Base-by-base conservation (phyloP, 1,284 basidiomycete species). In the Afroboletus lepidellus region DNA sequence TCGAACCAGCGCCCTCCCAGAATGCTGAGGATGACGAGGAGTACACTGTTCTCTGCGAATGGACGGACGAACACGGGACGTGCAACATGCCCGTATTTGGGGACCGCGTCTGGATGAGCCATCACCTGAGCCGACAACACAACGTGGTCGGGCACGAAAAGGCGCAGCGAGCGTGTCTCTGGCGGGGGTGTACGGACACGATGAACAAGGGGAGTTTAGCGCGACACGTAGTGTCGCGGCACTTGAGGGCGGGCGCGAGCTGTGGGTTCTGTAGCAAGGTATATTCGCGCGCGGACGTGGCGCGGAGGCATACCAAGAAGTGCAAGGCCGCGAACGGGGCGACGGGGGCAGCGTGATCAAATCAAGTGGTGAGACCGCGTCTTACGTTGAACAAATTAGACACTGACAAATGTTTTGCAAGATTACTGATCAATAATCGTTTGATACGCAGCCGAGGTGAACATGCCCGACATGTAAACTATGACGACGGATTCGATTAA, bases 191-290 rank as follows among this genome's bases (percentile, higher is more conserved):
- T 37, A 44, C 43, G 9, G 64, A 57, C 9, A 55, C 44, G 36
- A 62, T 69, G 64, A 65, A 66, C 53, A 67, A 69, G 49, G 63
- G 66, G 15, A 60, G 54, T 45, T 52, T 69, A 41, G 58, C 55
- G 25, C 54, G 65, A 16, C 65, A 69, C 21, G 46, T 69, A 3
- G 54, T 60, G 8, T 69, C 61, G 24, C 33, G 63, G 1, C 65
- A 69, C 42, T 16, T 65, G 23, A 38, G 54, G 11, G 50, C 61
- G 2, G 62, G 64, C 2, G 53, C 57, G 29, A 55, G 55, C 11
- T 68, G 63, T 54, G 54, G 41, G 21, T 53, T 55, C 44, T 69
- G 67, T 21, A 56, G 50, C 45, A 65, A 67, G 51, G 41, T 56
- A 29, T 66, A 66, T 42, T 69, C 65, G 34, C 59, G 67, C 6